Evolutionary conservation across 2,329 filamentous ascomycete genomes (phyloP).

Genomic region (Fusarium haematococcum): DNA sequence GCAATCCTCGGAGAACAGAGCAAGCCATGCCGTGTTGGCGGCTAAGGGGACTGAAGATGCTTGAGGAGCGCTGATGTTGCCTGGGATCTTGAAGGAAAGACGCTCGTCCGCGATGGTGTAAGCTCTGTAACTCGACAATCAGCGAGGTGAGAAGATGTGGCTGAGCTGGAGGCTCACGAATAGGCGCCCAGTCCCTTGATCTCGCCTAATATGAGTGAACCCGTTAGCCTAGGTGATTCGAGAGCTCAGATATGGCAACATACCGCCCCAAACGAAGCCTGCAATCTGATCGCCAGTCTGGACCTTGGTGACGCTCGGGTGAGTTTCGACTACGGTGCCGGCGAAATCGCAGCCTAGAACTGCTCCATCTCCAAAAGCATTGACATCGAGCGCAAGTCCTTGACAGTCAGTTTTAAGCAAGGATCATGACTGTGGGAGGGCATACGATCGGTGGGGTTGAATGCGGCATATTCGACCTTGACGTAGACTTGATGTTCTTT

Average conservation of each 20-base stretch:
- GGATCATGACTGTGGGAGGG: neutral
- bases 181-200: conserved; percentile 50
- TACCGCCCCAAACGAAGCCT: conserved; percentile 45
- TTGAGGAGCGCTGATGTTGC: conserved; percentile 36
- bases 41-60: conserved; percentile 54
- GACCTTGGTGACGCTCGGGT: conserved; percentile 33
- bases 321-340: conserved; percentile 49
- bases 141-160: fast-evolving
- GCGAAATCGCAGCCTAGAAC: conserved; percentile 53
- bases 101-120: conserved; percentile 54
- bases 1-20: conserved; percentile 51
- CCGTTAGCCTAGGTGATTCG: neutral
- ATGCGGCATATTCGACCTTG: conserved; percentile 38
- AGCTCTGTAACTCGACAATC: conserved; percentile 33
- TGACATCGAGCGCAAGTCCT: conserved; percentile 48
- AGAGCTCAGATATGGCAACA: neutral
- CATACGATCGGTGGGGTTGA: conserved; percentile 44
- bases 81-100: conserved; percentile 54
- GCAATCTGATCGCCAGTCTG: conserved; percentile 30
- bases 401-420: neutral
- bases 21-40: conserved; percentile 52
- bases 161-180: conserved; percentile 12
- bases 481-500: conserved; percentile 38
- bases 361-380: conserved; percentile 52
- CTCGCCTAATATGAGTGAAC: conserved; percentile 22